Evolutionary conservation across 140 eudicot species (phyloP), one percentile per base, ranked within the genome.

Genomic region (Flaveria floridana): DNA sequence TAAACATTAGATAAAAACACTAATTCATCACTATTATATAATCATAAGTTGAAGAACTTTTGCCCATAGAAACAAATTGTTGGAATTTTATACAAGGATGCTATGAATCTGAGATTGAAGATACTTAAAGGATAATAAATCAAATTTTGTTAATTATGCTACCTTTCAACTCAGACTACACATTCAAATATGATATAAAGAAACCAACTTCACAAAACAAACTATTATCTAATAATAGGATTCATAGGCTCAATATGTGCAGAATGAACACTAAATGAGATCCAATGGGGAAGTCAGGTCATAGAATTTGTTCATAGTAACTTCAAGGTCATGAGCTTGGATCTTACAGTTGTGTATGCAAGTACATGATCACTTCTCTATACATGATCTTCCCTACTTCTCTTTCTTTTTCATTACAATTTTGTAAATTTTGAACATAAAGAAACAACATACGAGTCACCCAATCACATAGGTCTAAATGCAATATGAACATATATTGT

Each of bases 391-490:
- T n/a, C 41, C 69, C 10, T 63, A 14, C 14, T 65, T 28, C 39
- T 21, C 65, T 58, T 68, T 44, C 42, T 46, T 21, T 47, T 47
- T 6, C 23, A 69, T 7, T 41, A 23, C 23, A 69, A 48, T 47
- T 21, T 68, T 68, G 58, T 6, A 21, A 20, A 67, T 1, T 68
- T 47, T 25, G 25, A 13, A 30, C 11, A 13, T 14, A 48, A 25
- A 23, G 39, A 58, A 3, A 58, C 65, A 28, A 48, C n/a, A 69
- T 21, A 70, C 25, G 5, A 14, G 62, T 70, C n/a, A 0, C 63
- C 19, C 21, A 50, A 48, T 70, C 62, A 70, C 62, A 69, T 34
- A 55, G 23, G 18, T 19, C 63, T 8, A 18, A 42, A 67, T 41
- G 72, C 42, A 19, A 57, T 73, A 57, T 20, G 58, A 50, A 37